Base-by-base conservation (phyloP, 2,329 filamentous ascomycete genomes). In the Ustulina deusta region DNA sequence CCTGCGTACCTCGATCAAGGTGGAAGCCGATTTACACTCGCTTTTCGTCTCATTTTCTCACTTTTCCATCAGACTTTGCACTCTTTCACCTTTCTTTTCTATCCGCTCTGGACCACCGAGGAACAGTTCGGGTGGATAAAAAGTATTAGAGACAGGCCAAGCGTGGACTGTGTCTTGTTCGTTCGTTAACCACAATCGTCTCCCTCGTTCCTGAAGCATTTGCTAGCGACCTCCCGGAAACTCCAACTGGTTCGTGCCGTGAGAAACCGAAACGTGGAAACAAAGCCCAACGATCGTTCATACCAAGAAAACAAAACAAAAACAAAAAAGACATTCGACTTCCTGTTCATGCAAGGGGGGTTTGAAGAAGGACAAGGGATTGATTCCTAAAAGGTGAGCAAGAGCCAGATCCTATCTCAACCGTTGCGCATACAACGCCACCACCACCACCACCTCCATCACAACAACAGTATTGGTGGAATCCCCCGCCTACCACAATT, bases 21-120 rank as follows among this genome's bases (percentile, higher is more conserved):
- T 73, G 71, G 71, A 75, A 73, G 63, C 71, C 70, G 71, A 74
- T 72, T 73, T 68, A 74, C 74, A 71, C 68, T 76, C 73, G 71
- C 73, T 75, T 74, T 69, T 69, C 66, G 61, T 65, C 61, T 70
- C 57, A 22, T 51, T 65, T 69, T 71, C 70, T 57, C 65, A 70
- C 69, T 65, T 63, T 71, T 69, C 68, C 70, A 65, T 66, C 65
- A 62, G 54, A 51, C 63, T 55, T n/a, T 61, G 63, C 51, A 54
- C 65, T 65, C 55, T 38, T 61, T 63, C 54, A 46, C 46, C 40
- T 46, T 61, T 57, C 64, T 56, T 71, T 61, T 69, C 65, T 34
- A 68, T 69, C 71, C 60, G 69, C 68, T 65, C 65, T 57, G 63
- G 62, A 63, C 64, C 27, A 59, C 48, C 55, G 46, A 51, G 49